phyloP scores from a whole-genome alignment of 2,329 filamentous ascomycete genomes.

The Gaeumannomyces tritici region DNA sequence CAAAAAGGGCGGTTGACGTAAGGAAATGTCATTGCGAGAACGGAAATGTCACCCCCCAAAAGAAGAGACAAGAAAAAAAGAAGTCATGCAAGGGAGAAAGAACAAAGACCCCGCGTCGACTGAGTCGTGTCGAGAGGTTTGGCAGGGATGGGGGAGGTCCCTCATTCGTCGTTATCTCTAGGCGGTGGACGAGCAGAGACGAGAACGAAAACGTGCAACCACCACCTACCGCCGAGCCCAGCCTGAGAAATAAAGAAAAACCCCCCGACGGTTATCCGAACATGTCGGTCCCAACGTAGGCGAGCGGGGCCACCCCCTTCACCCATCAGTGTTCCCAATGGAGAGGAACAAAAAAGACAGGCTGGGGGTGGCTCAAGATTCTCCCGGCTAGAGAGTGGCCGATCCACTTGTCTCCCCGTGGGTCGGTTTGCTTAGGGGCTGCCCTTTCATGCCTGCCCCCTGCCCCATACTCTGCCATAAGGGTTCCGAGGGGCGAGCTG shows the following conservation, averaged over 20 bases:
- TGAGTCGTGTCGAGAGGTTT: neutral
- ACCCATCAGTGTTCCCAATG: neutral
- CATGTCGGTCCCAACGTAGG: neutral
- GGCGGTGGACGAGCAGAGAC: neutral
- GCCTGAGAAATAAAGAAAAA: neutral
- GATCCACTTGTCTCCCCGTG: neutral
- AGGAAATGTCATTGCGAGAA: neutral
- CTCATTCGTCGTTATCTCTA: neutral
- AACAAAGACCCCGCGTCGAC: neutral
- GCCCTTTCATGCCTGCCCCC: no score
- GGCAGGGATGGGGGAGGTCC: neutral
- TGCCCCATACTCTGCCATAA: no score
- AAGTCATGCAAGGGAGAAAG: neutral
- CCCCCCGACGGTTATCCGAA: neutral
- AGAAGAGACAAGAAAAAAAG: no score
- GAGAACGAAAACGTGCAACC: no score
- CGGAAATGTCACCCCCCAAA: neutral
- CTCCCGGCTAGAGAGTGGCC: neutral
- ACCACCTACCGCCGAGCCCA: no score
- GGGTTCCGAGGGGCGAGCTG: no score
- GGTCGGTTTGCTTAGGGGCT: no score
- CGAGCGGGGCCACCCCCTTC: neutral
- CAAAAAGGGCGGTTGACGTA: neutral
- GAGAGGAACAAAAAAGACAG: neutral
- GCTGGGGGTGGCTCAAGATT: neutral